Base-by-base conservation (phyloP, 2,329 filamentous ascomycete species). In the Clarireedia hainanense region DNA sequence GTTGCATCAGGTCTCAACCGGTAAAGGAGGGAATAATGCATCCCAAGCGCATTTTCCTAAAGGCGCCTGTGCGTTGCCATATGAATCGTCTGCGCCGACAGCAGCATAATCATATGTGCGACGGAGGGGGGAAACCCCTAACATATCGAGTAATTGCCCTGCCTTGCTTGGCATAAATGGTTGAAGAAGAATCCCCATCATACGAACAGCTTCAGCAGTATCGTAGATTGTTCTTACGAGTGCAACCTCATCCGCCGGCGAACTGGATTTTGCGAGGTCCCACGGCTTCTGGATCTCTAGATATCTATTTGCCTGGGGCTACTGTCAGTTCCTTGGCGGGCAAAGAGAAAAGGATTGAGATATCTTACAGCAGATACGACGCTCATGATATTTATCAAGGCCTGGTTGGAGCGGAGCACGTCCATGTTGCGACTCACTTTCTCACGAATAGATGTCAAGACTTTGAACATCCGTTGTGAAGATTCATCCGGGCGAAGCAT, bases 101-200 rank as follows among this genome's bases (percentile, higher is more conserved):
- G 62, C 68, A 5, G 89, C 86, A 67, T 83, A 79, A 17, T 78
- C 74, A 58, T 90, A 80, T 0, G 75, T 79, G 56, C 92, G 79
- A 52, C 79, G 80, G 9, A 80, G 76, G 7, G 74, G 68, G 3
- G 75, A 72, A 4, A 99, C 91, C 1, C 88, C 86, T 7, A 99
- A 74, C 65, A 86, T 80, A 68, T 96, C 86, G 0, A 99, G 79
- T 34, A 96, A 71, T 61, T 81, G 74, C 10, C 73, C 72, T 47
- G 89, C 80, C 70, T 95, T 95, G 42, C 74, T 76, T 0, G 94
- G 94, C 80, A 99, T 95, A 67, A 91, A 89, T 1, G 94, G 91
- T 70, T 96, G 91, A 46, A 99, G 74, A 47, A 97, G 75, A 63
- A 99, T 96, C 14, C 85, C 89, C 0, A 78, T 76, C 24, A 96